phyloP scores from a whole-genome alignment of 176 grass and related monocot genomes.

The Avena insularis region DNA sequence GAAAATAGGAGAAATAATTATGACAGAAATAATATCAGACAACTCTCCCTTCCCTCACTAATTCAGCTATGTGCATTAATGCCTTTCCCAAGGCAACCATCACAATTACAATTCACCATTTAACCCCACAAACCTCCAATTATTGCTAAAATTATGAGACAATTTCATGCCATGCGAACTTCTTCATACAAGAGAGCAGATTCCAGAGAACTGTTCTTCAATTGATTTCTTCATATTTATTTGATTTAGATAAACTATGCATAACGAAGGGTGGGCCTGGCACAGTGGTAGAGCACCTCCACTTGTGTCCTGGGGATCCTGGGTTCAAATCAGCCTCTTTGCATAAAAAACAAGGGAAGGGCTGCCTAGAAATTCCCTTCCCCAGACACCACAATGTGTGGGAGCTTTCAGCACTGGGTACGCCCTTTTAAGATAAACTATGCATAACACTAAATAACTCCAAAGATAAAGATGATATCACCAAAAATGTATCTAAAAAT shows the following conservation, averaged over 20 bases:
- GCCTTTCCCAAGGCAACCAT: not conserved
- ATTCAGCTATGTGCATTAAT: not conserved
- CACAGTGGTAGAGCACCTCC: too few species aligned
- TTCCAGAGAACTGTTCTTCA: not conserved
- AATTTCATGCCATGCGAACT: not conserved
- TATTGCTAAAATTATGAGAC: not conserved
- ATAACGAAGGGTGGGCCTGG: not conserved
- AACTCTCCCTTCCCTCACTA: not conserved
- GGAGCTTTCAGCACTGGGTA: too few species aligned
- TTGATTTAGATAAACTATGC: not conserved
- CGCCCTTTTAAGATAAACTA: not conserved
- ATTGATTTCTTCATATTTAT: conserved; percentile 9
- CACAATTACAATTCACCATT: not conserved
- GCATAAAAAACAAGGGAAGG: too few species aligned
- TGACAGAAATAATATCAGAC: not conserved
- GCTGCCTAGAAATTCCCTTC: too few species aligned
- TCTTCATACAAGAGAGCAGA: not conserved
- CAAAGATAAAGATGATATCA: conserved; percentile 10
- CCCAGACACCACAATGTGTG: too few species aligned
- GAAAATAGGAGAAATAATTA: not conserved
- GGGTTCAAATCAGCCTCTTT: too few species aligned
- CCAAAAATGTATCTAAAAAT: not conserved
- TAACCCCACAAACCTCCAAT: not conserved
- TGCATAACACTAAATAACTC: conserved; percentile 1
- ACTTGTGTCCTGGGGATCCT: too few species aligned